Conservation (phyloP, 306 rosid genomes). For the Prunus mira region DNA sequence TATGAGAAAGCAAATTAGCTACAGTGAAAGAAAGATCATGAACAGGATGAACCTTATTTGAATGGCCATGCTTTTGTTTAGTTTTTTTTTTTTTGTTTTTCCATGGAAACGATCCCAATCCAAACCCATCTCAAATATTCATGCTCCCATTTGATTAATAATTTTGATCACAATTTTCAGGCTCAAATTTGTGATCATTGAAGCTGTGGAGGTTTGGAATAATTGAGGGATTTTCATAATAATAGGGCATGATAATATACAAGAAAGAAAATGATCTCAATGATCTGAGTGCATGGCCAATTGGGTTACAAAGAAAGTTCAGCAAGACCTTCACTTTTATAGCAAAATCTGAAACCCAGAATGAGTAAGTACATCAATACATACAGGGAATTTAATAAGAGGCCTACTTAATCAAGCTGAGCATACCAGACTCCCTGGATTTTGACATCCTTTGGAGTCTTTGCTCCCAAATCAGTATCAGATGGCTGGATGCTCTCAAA, state of each 20-base stretch:
- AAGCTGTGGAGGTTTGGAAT: no score
- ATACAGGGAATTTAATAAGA: neutral
- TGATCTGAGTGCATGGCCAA: conserved; percentile 13
- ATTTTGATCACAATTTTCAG: no score
- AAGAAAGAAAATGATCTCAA: conserved; percentile 8
- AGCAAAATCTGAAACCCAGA: conserved; percentile 44
- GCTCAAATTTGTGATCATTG: no score
- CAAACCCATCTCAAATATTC: neutral
- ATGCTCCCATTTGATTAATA: no score
- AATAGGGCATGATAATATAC: neutral
- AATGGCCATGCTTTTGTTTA: neutral
- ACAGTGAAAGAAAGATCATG: conserved; percentile 1
- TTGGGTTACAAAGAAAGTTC: conserved; percentile 27
- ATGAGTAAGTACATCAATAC: conserved; percentile 16
- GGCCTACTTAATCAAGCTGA: conserved; percentile 74
- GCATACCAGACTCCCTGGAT: conserved; percentile 96
- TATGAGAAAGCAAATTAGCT: neutral
- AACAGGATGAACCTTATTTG: neutral
- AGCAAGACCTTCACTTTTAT: conserved; percentile 26
- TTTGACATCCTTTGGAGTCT: conserved; percentile 89
- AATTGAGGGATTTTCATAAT: no score
- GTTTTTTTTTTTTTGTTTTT: no score
- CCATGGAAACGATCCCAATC: neutral
- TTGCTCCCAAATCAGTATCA: conserved; percentile 97
- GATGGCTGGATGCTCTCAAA: conserved; percentile 93